A percentile compares a stretch with the other conserved stretches of the same genome.
These are phyloP conservation scores for Dalbergia cochinchinensis DNA, from an alignment of 306 rosid species.

Conservation along the genomic window DNA sequence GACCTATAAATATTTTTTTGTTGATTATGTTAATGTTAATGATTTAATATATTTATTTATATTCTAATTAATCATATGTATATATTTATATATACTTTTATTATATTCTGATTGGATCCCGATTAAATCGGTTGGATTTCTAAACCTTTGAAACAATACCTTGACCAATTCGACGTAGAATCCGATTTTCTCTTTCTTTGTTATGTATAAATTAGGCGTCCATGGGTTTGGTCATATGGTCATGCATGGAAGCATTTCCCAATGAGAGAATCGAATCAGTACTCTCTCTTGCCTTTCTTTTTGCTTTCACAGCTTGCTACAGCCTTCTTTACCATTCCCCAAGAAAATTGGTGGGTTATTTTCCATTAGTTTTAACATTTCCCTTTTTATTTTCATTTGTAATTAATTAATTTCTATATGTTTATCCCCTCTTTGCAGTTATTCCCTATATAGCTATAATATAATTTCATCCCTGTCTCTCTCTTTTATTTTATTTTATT, in stretches of 20 bases:
- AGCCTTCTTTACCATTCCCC: conserved; percentile 99
- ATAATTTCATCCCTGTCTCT: background rate
- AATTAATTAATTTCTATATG: conserved; percentile 28
- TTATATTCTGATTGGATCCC: too few species aligned
- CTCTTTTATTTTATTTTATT: conserved; percentile 4
- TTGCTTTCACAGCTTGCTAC: conserved; percentile 92
- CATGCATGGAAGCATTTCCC: conserved; percentile 97
- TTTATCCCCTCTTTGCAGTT: conserved; percentile 25
- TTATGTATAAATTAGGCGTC: conserved; percentile 55
- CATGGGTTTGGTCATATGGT: conserved; percentile 50
- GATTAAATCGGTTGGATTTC: too few species aligned
- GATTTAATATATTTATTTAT: too few species aligned
- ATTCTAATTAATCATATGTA: too few species aligned
- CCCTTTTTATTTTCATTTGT: too few species aligned
- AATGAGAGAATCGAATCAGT: conserved; percentile 95
- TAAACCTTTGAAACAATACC: too few species aligned
- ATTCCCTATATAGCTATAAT: conserved; percentile 1
- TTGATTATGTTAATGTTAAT: too few species aligned
- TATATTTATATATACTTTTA: too few species aligned
- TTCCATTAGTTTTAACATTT: conserved; percentile 43
- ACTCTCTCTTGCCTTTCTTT: conserved; percentile 71
- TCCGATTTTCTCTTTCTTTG: too few species aligned
- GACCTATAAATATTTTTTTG: too few species aligned
- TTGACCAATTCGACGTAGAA: too few species aligned
- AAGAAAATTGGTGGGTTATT: conserved; percentile 64